phyloP scores from a whole-genome alignment of 2,329 filamentous ascomycete species.

The Aureobasidium sp. region DNA sequence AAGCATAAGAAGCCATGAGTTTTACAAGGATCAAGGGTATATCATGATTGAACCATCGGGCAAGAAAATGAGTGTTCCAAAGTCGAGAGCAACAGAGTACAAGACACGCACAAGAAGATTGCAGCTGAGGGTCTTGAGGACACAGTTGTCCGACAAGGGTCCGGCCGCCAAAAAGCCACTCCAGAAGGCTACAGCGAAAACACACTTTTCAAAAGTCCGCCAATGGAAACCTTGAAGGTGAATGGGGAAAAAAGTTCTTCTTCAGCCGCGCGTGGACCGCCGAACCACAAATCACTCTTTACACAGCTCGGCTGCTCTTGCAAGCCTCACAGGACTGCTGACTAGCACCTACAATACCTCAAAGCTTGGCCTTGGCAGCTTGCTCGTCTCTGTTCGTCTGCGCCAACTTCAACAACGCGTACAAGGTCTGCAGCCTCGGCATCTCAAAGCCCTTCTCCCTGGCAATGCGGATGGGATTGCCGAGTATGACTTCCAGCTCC shows the following conservation, averaged over 20 bases:
- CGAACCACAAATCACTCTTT: not conserved
- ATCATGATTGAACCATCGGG: not conserved
- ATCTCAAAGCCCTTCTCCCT: slow-evolving; percentile 54
- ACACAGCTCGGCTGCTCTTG: not conserved
- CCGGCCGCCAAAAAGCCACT: not conserved
- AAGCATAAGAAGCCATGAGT: not conserved
- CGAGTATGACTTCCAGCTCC: slow-evolving; percentile 65
- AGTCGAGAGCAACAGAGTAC: not conserved
- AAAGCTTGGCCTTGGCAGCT: slow-evolving; percentile 4
- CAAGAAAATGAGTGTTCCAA: not conserved
- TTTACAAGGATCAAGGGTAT: not conserved
- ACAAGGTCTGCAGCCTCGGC: slow-evolving; percentile 58
- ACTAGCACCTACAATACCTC: not conserved
- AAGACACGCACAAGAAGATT: not conserved
- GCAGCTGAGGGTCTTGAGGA: not conserved
- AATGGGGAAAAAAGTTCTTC: not conserved
- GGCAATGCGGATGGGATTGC: slow-evolving; percentile 61
- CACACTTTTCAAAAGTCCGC: slow-evolving; percentile 1
- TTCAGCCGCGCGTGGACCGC: not conserved
- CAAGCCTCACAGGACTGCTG: not conserved
- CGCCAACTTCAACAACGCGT: slow-evolving; percentile 56
- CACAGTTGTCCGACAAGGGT: not conserved
- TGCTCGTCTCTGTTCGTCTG: slow-evolving; percentile 44
- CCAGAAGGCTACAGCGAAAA: not conserved
- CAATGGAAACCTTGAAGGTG: slow-evolving; percentile 1